Evolutionary conservation across 2,329 filamentous ascomycete species (phyloP).

Genomic region (Aspergillus fischeri): DNA sequence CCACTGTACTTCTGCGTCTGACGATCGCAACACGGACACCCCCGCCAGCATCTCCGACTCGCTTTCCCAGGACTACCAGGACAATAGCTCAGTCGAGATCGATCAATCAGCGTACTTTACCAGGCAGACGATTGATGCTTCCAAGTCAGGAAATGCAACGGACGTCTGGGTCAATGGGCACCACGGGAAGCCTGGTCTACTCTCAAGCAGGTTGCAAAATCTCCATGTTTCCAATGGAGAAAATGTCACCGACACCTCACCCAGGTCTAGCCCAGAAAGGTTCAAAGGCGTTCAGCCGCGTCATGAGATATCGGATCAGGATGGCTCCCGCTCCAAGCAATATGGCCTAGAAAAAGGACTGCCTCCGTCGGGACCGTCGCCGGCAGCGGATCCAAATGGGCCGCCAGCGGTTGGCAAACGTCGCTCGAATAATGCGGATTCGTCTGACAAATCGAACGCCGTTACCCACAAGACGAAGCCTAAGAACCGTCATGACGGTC

Average conservation of each 20-base stretch:
- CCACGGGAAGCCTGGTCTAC: slow-evolving; percentile 28
- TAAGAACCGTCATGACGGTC: slow-evolving; percentile 30
- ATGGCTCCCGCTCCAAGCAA: slow-evolving; percentile 25
- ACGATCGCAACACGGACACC: slow-evolving; percentile 34
- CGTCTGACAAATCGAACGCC: slow-evolving; percentile 33
- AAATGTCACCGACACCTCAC: slow-evolving; percentile 21
- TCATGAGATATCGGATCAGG: slow-evolving; percentile 24
- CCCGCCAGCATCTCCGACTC: slow-evolving; percentile 37
- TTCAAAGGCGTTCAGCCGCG: slow-evolving; percentile 15
- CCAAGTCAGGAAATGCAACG: slow-evolving; percentile 11
- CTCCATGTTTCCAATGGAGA: slow-evolving; percentile 35
- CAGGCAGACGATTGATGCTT: slow-evolving; percentile 23
- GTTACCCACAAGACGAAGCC: slow-evolving; percentile 30
- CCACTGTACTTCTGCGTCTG: slow-evolving; percentile 40
- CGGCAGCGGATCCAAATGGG: slow-evolving; percentile 27
- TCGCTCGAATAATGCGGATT: slow-evolving; percentile 27
- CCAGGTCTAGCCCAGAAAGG: slow-evolving; percentile 23
- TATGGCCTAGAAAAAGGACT: slow-evolving; percentile 23
- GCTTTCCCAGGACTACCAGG: slow-evolving; percentile 36
- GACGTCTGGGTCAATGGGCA: slow-evolving; percentile 22
- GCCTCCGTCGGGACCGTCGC: slow-evolving; percentile 17
- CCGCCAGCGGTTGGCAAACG: slow-evolving; percentile 30
- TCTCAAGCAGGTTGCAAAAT: slow-evolving; percentile 36
- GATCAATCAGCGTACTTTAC: slow-evolving; percentile 26
- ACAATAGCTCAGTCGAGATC: slow-evolving; percentile 33